phyloP scores from a whole-genome alignment of 2,329 filamentous ascomycete genomes.

The Cordyceps farinosa region DNA sequence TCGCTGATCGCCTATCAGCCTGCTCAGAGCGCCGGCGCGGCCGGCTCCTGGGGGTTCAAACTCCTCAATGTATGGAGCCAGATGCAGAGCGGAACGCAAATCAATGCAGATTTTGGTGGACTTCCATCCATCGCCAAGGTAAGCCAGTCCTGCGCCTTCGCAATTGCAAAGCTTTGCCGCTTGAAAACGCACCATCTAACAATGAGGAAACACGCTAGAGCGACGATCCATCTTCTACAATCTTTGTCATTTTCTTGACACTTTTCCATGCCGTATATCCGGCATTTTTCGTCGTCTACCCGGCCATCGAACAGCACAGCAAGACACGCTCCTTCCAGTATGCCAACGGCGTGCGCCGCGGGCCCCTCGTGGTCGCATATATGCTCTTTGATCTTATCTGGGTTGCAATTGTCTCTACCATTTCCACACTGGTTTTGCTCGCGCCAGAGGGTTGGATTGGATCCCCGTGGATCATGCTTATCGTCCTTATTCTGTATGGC shows the following conservation, averaged over 20 bases:
- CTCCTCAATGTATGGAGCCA: background rate
- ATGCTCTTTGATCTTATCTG: slow-evolving; percentile 68
- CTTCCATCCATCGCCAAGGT: too few relatives aligned
- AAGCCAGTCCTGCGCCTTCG: background rate
- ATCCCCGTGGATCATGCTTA: slow-evolving; percentile 29
- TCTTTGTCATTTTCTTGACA: slow-evolving; percentile 60
- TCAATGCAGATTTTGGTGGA: background rate
- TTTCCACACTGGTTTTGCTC: slow-evolving; percentile 36
- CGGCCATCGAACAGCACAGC: slow-evolving; percentile 69
- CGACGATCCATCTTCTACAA: slow-evolving; percentile 44
- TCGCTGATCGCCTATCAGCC: too few relatives aligned
- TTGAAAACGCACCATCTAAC: slow-evolving; percentile 33
- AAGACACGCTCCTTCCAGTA: slow-evolving; percentile 79
- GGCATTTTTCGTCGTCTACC: slow-evolving; percentile 71
- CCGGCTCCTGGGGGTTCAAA: background rate
- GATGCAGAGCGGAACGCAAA: background rate
- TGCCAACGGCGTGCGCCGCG: slow-evolving; percentile 75
- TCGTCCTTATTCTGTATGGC: background rate
- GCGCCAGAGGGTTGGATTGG: slow-evolving; percentile 42
- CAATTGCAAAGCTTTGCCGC: background rate
- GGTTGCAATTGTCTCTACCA: slow-evolving; percentile 51
- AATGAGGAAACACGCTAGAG: too few relatives aligned
- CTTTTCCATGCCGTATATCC: slow-evolving; percentile 58
- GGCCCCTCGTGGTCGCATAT: slow-evolving; percentile 78
- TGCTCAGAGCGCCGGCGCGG: too few relatives aligned